Evolutionary conservation across 345 rosid genomes (phyloP), one percentile per base, ranked within the genome.

Genomic region (Populus nigra): DNA sequence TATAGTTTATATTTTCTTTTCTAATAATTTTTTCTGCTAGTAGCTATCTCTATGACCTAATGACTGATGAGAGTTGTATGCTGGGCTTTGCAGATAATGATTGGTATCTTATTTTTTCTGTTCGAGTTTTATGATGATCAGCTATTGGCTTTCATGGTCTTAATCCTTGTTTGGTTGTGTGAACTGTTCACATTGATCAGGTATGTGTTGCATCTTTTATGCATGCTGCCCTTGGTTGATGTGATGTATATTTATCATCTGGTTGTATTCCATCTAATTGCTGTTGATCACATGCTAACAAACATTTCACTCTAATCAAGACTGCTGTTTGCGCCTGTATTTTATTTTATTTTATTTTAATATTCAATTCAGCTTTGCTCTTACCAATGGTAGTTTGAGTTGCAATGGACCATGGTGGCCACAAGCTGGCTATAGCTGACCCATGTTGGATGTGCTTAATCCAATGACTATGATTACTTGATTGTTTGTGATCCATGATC

Each of bases 51-150:
- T 27, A 38, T 45, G 62, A 70, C 43, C 43, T 77, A 39, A 41
- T 80, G 73, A 59, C 63, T 29, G 67, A 65, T 31, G 25, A 68
- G 73, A 20, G 15, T 71, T 50, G 45, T 73, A 29, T 68, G 3
- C 80, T 81, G 73, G 18, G 22, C 43, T 78, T 77, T 88, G 95
- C 97, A 96, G 98, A 96, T 96, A 84, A 96, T 96, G 99, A 92
- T 94, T 69, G 99, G 98, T 69, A 96, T 96, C 83, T 85, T 96
- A 47, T 96, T 96, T 88, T 94, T 96, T 83, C 87, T 96, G 78
- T 96, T 96, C 27, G 98, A 96, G 89, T 96, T 96, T 82, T 96
- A 96, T 61, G 97, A 92, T 72, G 98, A 96, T 85, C 99, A 96
- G 87, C 94, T 96, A 65, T 83, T 96, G 88, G 99, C 99, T 82